Conservation (phyloP, 116 monocot species). For the Zostera marina region DNA sequence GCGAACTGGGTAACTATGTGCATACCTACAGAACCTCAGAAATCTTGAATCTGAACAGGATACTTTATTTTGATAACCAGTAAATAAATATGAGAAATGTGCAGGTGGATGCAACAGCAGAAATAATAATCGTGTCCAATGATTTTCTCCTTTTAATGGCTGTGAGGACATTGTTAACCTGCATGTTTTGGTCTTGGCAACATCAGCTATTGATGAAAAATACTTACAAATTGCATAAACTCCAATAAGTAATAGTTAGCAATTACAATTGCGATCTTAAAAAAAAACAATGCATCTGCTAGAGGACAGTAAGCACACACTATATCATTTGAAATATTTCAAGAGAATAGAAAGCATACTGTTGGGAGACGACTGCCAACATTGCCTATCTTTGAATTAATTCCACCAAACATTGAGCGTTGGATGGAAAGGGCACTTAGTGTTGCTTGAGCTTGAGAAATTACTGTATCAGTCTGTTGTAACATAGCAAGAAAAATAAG, state of each 20-base stretch:
- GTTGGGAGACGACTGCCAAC: slow-evolving; percentile 84
- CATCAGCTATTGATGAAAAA: not conserved
- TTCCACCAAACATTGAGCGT: slow-evolving; percentile 78
- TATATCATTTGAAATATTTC: not conserved
- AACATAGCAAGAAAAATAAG: slow-evolving; percentile 3
- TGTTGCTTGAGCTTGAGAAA: slow-evolving; percentile 95
- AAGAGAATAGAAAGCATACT: slow-evolving; percentile 22
- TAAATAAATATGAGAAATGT: slow-evolving; percentile 88
- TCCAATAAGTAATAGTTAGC: not conserved
- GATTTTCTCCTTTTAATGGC: slow-evolving; percentile 81
- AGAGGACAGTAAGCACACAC: not conserved
- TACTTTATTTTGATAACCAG: slow-evolving; percentile 69
- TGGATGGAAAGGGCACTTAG: slow-evolving; percentile 68
- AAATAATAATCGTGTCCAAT: slow-evolving; percentile 91
- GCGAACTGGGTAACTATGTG: not conserved
- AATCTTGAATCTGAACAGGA: not conserved
- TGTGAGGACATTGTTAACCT: slow-evolving; percentile 80
- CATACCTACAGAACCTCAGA: not conserved
- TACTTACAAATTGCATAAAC: not conserved
- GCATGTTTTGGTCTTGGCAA: slow-evolving; percentile 1
- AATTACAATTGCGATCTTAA: not conserved
- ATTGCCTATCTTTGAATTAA: slow-evolving; percentile 71
- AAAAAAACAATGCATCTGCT: not conserved
- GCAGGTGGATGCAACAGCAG: slow-evolving; percentile 82
- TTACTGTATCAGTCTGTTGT: slow-evolving; percentile 61